Conservation (phyloP, 2,329 filamentous ascomycete species). For the Clonostachys byssicola region DNA sequence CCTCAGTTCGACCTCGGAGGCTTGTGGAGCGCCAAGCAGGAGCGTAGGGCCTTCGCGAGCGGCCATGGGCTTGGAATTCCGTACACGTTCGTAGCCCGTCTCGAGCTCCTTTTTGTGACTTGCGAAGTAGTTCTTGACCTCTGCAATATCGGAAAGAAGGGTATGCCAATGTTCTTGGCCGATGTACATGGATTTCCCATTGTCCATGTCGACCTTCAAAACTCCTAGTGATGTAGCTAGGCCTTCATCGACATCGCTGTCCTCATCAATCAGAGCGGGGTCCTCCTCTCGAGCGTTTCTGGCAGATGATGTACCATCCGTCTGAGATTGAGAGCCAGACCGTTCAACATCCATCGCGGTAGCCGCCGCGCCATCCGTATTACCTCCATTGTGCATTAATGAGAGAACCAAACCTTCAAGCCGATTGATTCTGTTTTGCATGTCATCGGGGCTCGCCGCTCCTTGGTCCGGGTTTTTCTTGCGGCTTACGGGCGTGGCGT, state of each 20-base stretch:
- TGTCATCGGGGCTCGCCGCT: conserved; percentile 74
- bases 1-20: conserved; percentile 73
- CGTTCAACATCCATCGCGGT: conserved; percentile 23
- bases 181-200: conserved; percentile 75
- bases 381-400: conserved; percentile 82
- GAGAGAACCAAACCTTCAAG: conserved; percentile 89
- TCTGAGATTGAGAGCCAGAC: conserved; percentile 28
- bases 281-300: conserved; percentile 55
- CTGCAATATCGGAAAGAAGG: conserved; percentile 76
- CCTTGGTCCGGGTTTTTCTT: conserved; percentile 69
- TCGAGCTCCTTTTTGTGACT: conserved; percentile 87
- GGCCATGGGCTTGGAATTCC: conserved; percentile 58
- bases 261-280: conserved; percentile 44
- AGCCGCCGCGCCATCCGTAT: conserved; percentile 35
- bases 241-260: conserved; percentile 67
- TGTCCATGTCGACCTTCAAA: conserved; percentile 74
- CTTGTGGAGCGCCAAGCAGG: conserved; percentile 69
- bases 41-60: conserved; percentile 68
- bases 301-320: conserved; percentile 37
- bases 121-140: conserved; percentile 88
- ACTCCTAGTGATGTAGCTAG: conserved; percentile 72
- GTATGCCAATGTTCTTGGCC: conserved; percentile 83
- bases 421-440: conserved; percentile 97
- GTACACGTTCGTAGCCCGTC: conserved; percentile 72
- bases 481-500: conserved; percentile 66